phyloP scores from a whole-genome alignment of 2,329 filamentous ascomycete species.

The Alternaria alternata region DNA sequence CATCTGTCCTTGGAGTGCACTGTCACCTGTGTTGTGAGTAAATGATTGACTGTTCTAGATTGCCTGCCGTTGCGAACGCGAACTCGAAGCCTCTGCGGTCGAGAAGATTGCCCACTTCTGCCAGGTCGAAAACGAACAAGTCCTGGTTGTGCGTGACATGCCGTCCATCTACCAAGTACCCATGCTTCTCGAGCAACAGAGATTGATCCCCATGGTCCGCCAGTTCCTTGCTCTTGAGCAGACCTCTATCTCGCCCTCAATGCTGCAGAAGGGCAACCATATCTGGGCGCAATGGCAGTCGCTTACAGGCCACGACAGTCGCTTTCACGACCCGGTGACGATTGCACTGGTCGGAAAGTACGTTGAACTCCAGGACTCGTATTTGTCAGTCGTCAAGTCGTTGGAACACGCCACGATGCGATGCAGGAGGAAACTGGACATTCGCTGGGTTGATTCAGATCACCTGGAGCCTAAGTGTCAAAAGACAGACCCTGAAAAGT shows the following conservation, averaged over 20 bases:
- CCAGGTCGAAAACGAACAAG: conserved; percentile 84
- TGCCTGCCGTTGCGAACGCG: conserved; percentile 86
- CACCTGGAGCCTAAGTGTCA: conserved; percentile 76
- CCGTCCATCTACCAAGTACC: conserved; percentile 93
- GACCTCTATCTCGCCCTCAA: conserved; percentile 60
- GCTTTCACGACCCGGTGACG: conserved; percentile 72
- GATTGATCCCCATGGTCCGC: conserved; percentile 72
- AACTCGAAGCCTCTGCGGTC: conserved; percentile 76
- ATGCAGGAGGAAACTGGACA: conserved; percentile 78
- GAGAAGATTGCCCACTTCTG: conserved; percentile 90
- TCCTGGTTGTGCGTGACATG: conserved; percentile 87
- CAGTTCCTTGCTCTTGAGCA: conserved; percentile 71
- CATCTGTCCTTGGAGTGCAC: no score
- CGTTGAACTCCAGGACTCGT: conserved; percentile 82
- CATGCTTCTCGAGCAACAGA: conserved; percentile 85
- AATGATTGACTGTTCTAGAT: conserved; percentile 63
- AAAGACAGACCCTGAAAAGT: conserved; percentile 71
- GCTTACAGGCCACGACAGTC: conserved; percentile 72
- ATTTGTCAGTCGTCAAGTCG: conserved; percentile 83
- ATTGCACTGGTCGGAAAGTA: conserved; percentile 97
- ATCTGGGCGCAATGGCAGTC: conserved; percentile 82
- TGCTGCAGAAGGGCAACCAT: conserved; percentile 69
- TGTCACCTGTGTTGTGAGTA: background rate
- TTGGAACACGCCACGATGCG: conserved; percentile 92
- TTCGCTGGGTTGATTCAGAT: conserved; percentile 85